Conservation (phyloP, 495 filamentous ascomycete genomes). For the Pseudomonodictys pantanalensis region DNA sequence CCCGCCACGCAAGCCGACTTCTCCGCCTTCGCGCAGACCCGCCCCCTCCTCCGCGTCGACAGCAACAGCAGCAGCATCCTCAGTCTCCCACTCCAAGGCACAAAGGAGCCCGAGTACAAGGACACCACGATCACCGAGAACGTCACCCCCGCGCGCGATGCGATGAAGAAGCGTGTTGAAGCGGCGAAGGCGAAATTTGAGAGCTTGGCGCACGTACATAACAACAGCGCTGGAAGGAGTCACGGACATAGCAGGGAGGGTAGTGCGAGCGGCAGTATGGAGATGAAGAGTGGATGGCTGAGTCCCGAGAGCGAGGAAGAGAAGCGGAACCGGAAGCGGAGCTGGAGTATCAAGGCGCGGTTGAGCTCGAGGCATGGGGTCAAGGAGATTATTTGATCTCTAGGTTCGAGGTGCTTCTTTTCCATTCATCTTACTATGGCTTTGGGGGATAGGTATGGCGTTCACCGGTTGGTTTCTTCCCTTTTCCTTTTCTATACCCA, state of each 20-base stretch:
- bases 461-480: not conserved
- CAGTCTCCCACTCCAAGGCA: slow-evolving; percentile 23
- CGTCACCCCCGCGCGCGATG: not conserved
- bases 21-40: not conserved
- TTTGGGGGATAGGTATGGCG: not conserved
- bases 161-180: not conserved
- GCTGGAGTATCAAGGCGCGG: slow-evolving; percentile 21
- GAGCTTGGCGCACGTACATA: not conserved
- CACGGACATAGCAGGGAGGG: too few species aligned
- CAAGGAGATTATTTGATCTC: slow-evolving; percentile 9
- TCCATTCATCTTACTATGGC: not conserved
- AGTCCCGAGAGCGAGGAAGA: not conserved
- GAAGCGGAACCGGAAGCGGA: slow-evolving; percentile 8
- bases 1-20: not conserved
- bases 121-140: not conserved
- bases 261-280: too few species aligned
- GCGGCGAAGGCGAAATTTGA: not conserved
- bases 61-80: slow-evolving; percentile 12
- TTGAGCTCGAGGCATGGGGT: slow-evolving; percentile 3
- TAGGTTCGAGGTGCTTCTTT: not conserved
- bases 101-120: slow-evolving; percentile 8
- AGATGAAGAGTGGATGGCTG: too few species aligned
- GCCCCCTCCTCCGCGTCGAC: not conserved
- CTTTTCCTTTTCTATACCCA: too few species aligned
- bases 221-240: too few species aligned